phyloP scores from a whole-genome alignment of 352 stramenopile genomes.

The Saprolegnia parasitica region DNA sequence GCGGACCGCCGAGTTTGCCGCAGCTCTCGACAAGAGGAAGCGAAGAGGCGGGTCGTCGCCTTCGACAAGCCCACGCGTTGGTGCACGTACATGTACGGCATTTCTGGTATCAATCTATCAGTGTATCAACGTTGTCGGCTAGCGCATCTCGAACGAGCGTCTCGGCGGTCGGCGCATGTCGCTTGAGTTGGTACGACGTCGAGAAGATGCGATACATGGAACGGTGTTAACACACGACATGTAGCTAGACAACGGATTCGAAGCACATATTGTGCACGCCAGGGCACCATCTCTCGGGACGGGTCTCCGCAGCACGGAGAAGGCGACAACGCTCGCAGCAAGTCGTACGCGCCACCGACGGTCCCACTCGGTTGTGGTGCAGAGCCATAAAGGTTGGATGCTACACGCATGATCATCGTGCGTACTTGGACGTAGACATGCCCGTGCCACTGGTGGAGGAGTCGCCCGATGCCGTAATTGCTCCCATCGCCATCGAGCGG shows the following conservation, averaged over 20 bases:
- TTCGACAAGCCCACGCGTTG: slow-evolving; percentile 10
- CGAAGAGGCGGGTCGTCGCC: neutral
- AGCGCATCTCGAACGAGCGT: slow-evolving; percentile 4
- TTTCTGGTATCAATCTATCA: neutral
- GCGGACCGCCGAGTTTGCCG: neutral
- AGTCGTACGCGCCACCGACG: neutral
- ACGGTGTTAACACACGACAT: too few species aligned
- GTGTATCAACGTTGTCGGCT: neutral
- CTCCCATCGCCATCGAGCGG: too few species aligned
- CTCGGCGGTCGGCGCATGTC: neutral
- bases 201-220: too few species aligned
- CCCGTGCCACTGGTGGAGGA: neutral
- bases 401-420: too few species aligned
- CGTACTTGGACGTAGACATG: neutral
- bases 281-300: too few species aligned
- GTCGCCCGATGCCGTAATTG: too few species aligned
- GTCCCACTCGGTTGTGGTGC: neutral
- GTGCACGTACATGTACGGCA: slow-evolving; percentile 7
- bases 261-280: neutral
- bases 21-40: neutral
- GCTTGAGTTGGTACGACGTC: neutral
- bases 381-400: neutral
- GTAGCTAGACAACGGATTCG: neutral
- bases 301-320: too few species aligned
- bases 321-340: too few species aligned